These are phyloP conservation scores for Cyclotella atomus DNA, from an alignment of 108 stramenopile species.

Conservation along the genomic window DNA sequence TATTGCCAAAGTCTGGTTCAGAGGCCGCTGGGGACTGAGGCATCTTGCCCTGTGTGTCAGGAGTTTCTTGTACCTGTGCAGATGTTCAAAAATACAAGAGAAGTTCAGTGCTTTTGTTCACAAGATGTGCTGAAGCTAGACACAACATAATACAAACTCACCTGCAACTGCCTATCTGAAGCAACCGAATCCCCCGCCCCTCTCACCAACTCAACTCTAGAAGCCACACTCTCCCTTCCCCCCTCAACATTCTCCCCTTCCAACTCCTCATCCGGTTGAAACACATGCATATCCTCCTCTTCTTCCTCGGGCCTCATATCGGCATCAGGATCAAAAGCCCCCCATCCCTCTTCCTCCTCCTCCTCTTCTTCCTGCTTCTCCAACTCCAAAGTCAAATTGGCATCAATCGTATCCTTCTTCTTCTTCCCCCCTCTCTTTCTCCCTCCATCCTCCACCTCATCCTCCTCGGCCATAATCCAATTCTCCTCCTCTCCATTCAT, in stretches of 20 bases:
- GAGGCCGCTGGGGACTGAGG: constrained; percentile 31
- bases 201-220: constrained; percentile 84
- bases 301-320: constrained; percentile 65
- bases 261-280: constrained; percentile 51
- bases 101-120: no score
- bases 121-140: no score
- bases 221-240: constrained; percentile 55
- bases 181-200: constrained; percentile 55
- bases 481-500: constrained; percentile 54
- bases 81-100: no score
- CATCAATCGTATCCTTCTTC: constrained; percentile 18
- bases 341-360: constrained; percentile 81
- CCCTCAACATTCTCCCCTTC: constrained; percentile 25
- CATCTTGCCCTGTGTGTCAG: constrained; percentile 18
- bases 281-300: constrained; percentile 47
- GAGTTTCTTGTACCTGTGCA: constrained; percentile 44
- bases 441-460: constrained; percentile 37
- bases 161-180: constrained; percentile 53
- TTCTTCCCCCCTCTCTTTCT: constrained; percentile 13
- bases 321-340: constrained; percentile 85
- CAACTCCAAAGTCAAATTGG: constrained; percentile 33
- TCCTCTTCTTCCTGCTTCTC: constrained; percentile 36
- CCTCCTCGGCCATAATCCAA: constrained; percentile 78
- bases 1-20: constrained; percentile 29
- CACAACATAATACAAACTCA: constrained; percentile 35